phyloP scores from a whole-genome alignment of 257 asterid genomes.

The Paulownia fortunei region DNA sequence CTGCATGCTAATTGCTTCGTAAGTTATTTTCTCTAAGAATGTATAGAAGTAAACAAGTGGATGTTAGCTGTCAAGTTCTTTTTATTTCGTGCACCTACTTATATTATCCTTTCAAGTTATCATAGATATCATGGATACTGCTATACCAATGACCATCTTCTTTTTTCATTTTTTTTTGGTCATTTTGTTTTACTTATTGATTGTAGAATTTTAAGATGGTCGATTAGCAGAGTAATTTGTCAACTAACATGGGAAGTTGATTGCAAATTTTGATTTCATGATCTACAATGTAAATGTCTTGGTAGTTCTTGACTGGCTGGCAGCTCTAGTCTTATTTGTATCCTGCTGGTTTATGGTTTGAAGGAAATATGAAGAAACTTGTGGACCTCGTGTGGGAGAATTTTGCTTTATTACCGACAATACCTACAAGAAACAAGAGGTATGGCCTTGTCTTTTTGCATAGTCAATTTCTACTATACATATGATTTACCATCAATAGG shows the following conservation, averaged over 20 bases:
- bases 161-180: background rate
- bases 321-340: slow-evolving; percentile 15
- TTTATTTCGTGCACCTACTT: slow-evolving; percentile 10
- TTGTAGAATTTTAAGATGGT: background rate
- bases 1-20: slow-evolving; percentile 92
- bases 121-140: background rate
- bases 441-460: slow-evolving; percentile 26
- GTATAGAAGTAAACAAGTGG: background rate
- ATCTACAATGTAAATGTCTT: too few relatives aligned
- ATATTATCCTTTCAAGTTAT: background rate
- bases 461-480: background rate
- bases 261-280: background rate
- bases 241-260: background rate
- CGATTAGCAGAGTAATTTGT: background rate
- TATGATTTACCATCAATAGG: background rate
- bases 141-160: background rate
- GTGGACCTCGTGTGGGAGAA: slow-evolving; percentile 83
- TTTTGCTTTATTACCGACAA: slow-evolving; percentile 87
- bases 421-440: slow-evolving; percentile 82
- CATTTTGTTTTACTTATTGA: background rate
- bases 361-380: slow-evolving; percentile 86
- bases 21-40: slow-evolving; percentile 35
- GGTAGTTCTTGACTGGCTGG: background rate
- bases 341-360: slow-evolving; percentile 30
- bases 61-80: slow-evolving; percentile 1